phyloP scores from a whole-genome alignment of 805 yeast species.

The Starmera quercuum region DNA sequence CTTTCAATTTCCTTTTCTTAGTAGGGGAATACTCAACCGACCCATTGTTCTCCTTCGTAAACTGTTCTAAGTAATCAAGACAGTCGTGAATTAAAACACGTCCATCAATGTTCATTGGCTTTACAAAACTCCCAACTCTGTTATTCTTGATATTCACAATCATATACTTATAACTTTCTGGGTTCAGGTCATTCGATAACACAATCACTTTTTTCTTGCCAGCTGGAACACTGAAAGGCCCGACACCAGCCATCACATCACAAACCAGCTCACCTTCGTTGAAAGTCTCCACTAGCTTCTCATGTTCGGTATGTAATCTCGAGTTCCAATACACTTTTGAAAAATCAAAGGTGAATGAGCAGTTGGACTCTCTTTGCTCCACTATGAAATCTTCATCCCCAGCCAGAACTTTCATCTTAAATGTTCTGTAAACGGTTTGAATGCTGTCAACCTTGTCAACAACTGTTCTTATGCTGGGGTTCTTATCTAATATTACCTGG shows the following conservation, averaged over 20 bases:
- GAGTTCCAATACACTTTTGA: conserved; percentile 97
- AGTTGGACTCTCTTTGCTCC: conserved; percentile 81
- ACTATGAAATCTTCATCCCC: conserved; percentile 74
- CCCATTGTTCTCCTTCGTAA: conserved; percentile 30
- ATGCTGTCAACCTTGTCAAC: conserved; percentile 88
- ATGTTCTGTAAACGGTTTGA: conserved; percentile 83
- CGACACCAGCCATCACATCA: conserved; percentile 98
- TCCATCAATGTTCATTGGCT: conserved; percentile 72
- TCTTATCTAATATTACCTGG: conserved; percentile 79
- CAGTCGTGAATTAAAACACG: conserved; percentile 66
- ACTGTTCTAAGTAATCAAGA: conserved; percentile 41
- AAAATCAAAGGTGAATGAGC: conserved; percentile 82
- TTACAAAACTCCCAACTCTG: conserved; percentile 51
- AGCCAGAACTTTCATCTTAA: conserved; percentile 89
- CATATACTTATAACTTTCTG: conserved; percentile 71
- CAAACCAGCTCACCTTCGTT: conserved; percentile 68
- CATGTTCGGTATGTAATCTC: conserved; percentile 89
- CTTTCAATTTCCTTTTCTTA: conserved; percentile 28
- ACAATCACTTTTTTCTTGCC: conserved; percentile 77
- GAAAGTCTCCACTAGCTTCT: conserved; percentile 57
- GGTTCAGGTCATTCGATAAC: conserved; percentile 90
- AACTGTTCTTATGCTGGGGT: conserved; percentile 69
- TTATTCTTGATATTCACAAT: conserved; percentile 55
- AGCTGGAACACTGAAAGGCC: conserved; percentile 96
- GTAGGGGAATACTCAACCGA: conserved; percentile 29